Percentiles rank a stretch among this genome's conserved stretches.
phyloP scores from a whole-genome alignment of 495 filamentous ascomycete species.

The Trypethelium eluteriae region DNA sequence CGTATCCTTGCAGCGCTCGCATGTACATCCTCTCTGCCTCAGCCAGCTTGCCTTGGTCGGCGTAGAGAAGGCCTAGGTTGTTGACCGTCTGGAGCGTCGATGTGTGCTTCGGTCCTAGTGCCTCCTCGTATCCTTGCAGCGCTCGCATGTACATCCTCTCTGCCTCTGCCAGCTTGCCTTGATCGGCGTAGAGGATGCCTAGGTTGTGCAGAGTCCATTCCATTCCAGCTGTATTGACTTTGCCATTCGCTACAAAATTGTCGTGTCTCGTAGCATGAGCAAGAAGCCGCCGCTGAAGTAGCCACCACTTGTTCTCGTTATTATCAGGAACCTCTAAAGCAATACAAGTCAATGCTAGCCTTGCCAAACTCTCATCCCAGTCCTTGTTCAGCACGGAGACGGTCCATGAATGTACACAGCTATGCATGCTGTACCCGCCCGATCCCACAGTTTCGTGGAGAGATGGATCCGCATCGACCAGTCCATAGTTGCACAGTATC shows the following conservation, averaged over 20 bases:
- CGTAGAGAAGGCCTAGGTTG: no score
- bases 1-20: slow-evolving; percentile 18
- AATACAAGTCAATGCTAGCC: neutral
- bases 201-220: slow-evolving; percentile 24
- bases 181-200: slow-evolving; percentile 21
- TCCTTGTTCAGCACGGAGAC: slow-evolving; percentile 2
- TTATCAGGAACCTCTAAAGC: slow-evolving; percentile 1
- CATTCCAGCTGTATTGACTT: neutral
- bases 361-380: slow-evolving; percentile 2
- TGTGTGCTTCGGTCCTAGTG: slow-evolving; percentile 35
- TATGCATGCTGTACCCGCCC: slow-evolving; percentile 16
- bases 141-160: slow-evolving; percentile 38
- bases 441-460: neutral
- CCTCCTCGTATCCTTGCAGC: slow-evolving; percentile 36
- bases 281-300: slow-evolving; percentile 2
- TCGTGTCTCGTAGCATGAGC: neutral
- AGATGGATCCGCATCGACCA: neutral
- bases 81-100: slow-evolving; percentile 36
- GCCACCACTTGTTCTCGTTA: neutral
- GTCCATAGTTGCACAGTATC: neutral
- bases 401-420: slow-evolving; percentile 5
- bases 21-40: slow-evolving; percentile 35
- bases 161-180: slow-evolving; percentile 35
- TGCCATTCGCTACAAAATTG: neutral
- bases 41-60: slow-evolving; percentile 33